Evolutionary conservation across 2,329 filamentous ascomycete species (phyloP).

Genomic region (Scedosporium boydii): DNA sequence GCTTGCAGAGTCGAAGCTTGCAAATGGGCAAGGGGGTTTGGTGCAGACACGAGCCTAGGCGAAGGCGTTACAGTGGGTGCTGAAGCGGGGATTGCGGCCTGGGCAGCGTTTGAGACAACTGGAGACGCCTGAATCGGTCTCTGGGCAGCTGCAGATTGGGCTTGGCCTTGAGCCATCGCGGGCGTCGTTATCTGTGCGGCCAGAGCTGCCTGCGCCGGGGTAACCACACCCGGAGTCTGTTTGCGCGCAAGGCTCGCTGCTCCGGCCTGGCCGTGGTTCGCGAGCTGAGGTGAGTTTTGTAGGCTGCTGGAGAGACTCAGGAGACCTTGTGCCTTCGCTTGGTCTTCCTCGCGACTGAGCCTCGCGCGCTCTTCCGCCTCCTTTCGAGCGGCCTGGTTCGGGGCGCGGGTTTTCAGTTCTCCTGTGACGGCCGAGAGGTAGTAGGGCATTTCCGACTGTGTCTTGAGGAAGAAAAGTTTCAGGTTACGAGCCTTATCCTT

Average conservation of each 20-base stretch:
- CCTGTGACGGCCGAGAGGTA: slow-evolving; percentile 83
- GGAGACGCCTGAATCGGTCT: slow-evolving; percentile 6
- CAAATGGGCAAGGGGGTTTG: not conserved
- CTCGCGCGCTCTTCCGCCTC: slow-evolving; percentile 56
- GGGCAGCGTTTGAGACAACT: not conserved
- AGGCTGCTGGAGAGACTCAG: slow-evolving; percentile 44
- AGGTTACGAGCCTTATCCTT: slow-evolving; percentile 89
- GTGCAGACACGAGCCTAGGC: not conserved
- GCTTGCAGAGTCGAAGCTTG: not conserved
- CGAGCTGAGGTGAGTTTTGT: slow-evolving; percentile 28
- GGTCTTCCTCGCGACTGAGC: slow-evolving; percentile 48
- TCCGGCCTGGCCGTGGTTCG: not conserved
- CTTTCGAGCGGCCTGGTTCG: slow-evolving; percentile 60
- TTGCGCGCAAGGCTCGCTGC: slow-evolving; percentile 13
- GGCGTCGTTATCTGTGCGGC: slow-evolving; percentile 7
- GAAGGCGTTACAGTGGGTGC: not conserved
- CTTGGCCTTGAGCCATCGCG: slow-evolving; percentile 5
- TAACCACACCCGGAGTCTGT: slow-evolving; percentile 17
- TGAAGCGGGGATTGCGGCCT: not conserved
- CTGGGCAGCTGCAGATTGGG: slow-evolving; percentile 1
- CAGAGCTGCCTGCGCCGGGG: slow-evolving; percentile 10
- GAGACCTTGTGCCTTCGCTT: slow-evolving; percentile 50
- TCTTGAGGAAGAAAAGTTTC: slow-evolving; percentile 87
- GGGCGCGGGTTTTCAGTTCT: slow-evolving; percentile 77
- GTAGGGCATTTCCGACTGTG: slow-evolving; percentile 80